Evolutionary conservation across 2,329 filamentous ascomycete genomes (phyloP).

Genomic region (Pseudogymnoascus sp.): DNA sequence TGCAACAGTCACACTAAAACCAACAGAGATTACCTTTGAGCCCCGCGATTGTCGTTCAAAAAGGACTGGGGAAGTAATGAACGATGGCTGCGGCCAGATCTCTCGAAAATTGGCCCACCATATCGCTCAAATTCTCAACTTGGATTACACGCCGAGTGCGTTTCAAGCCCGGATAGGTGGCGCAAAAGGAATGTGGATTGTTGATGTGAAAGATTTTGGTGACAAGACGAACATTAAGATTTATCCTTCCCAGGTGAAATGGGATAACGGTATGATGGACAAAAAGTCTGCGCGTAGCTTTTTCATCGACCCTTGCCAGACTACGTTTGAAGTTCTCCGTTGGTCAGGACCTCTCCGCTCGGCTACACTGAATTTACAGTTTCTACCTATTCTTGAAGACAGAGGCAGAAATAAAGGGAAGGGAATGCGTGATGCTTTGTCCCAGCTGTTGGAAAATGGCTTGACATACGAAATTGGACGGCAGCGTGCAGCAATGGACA

Average conservation of each 20-base stretch:
- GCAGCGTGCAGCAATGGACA: conserved; percentile 43
- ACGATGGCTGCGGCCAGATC: conserved; percentile 59
- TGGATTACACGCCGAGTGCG: conserved; percentile 51
- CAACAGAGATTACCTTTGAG: conserved; percentile 38
- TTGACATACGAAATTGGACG: conserved; percentile 46
- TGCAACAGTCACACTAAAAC: conserved; percentile 40
- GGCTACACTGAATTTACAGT: conserved; percentile 57
- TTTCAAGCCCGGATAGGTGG: conserved; percentile 66
- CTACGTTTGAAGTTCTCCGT: conserved; percentile 59
- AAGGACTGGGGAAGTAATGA: conserved; percentile 44
- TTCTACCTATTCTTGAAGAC: conserved; percentile 61
- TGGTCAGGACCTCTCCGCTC: conserved; percentile 40
- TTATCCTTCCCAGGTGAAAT: conserved; percentile 62
- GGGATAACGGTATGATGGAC: conserved; percentile 44
- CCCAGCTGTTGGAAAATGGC: conserved; percentile 40
- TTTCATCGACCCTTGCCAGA: conserved; percentile 37
- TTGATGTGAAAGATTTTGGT: conserved; percentile 44
- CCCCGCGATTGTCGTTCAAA: conserved; percentile 35
- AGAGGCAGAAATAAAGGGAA: conserved; percentile 39
- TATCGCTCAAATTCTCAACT: conserved; percentile 44
- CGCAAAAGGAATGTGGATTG: conserved; percentile 69
- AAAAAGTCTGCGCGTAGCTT: conserved; percentile 14
- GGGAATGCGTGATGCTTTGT: conserved; percentile 42
- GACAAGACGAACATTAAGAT: conserved; percentile 57
- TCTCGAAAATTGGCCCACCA: conserved; percentile 51